phyloP scores from a whole-genome alignment of 306 rosid genomes.

The Sicyos baderoa region DNA sequence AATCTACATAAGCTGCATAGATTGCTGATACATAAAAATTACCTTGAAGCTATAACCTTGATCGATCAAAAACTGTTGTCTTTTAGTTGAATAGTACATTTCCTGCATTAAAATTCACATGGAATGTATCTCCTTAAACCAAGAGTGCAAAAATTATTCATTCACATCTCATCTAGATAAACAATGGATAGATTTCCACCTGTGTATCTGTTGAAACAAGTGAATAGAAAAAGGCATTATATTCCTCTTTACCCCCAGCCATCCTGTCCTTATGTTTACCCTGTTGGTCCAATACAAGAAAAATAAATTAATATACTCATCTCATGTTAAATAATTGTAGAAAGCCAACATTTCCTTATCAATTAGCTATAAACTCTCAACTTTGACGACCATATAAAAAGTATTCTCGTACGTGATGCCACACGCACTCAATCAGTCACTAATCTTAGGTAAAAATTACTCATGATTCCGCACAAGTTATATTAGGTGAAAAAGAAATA shows the following conservation, averaged over 20 bases:
- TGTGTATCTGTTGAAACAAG: conserved; percentile 97
- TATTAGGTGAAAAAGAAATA: not conserved
- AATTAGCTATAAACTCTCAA: not conserved
- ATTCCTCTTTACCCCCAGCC: conserved; percentile 99
- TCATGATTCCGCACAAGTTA: not conserved
- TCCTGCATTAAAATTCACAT: conserved; percentile 45
- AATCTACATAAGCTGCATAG: not conserved
- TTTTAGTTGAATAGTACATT: conserved; percentile 94
- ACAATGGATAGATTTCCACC: conserved; percentile 33
- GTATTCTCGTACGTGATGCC: not conserved
- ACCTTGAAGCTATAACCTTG: conserved; percentile 99
- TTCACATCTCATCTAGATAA: not conserved
- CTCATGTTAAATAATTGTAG: not conserved
- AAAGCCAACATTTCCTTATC: not conserved
- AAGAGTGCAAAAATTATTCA: not conserved
- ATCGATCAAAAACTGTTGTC: conserved; percentile 94
- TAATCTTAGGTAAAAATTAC: not conserved
- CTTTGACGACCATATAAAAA: not conserved
- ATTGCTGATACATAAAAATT: not conserved
- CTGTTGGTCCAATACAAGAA: conserved; percentile 38
- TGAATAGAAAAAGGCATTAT: conserved; percentile 94
- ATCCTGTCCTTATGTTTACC: conserved; percentile 91
- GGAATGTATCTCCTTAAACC: not conserved
- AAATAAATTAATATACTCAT: not conserved
- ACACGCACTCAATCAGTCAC: not conserved